Evolutionary conservation across 2,329 filamentous ascomycete species (phyloP), one percentile per base, ranked within the genome.

Genomic region (Penicillium sp.): DNA sequence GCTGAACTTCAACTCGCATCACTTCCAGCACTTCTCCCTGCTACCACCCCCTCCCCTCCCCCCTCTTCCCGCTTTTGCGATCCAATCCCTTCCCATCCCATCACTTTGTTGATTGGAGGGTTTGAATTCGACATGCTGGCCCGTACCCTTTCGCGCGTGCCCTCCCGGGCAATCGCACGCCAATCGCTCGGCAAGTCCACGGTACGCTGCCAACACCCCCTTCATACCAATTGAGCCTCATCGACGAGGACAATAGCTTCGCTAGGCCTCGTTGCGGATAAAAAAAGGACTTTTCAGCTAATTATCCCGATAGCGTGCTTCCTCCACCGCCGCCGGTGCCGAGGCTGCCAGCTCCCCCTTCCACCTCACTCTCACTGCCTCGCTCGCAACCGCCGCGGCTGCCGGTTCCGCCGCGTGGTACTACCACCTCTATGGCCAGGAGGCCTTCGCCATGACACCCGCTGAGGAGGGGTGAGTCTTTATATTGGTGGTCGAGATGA

Each of bases 371-470:
- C 82, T 92, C 70, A 89, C 92, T 74, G 91, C 90, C 73, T 85
- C 86, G 71, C 90, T 89, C 73, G 92, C 94, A 68, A 96, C 92
- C 68, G 86, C 89, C 69, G 84, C 92, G 73, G 91, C 93, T 69
- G 82, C 90, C 77, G 92, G 92, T 70, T 93, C 93, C 66, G 87
- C 93, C 71, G 92, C 90, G 69, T 97, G 92, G 92, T 97, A 97
- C 82, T 96, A 93, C 78, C 91, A 96, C 79, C 87, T 96, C 69
- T 97, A 96, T 79, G 94, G 92, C 72, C 86, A 90, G 69, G 87
- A 89, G 69, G 89, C 90, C 61, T 85, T 91, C 77, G 94, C 94
- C 69, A 89, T 89, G 87, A 92, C 93, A 69, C 92, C 91, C 63
- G 89, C 89, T 72, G 94, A 99, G 83, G 94, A 99, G 86, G 94